These are phyloP conservation scores for Fusarium equiseti DNA, from an alignment of 2,329 filamentous ascomycete species.

Conservation along the genomic window DNA sequence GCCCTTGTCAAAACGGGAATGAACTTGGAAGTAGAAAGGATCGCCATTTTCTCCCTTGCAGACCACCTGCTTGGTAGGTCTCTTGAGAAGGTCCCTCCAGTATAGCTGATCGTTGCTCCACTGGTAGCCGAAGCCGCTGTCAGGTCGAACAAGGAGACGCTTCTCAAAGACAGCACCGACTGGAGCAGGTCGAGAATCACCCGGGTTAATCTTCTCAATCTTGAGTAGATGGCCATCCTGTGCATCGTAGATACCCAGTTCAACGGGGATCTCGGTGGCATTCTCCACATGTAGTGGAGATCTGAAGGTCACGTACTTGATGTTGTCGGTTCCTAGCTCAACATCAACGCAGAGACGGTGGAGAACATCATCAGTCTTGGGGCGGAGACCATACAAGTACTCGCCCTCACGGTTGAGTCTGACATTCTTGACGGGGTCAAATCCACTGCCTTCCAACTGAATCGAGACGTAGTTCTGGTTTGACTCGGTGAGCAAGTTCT, in stretches of 20 bases:
- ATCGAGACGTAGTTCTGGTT: slow-evolving; percentile 83
- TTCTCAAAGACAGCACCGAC: slow-evolving; percentile 94
- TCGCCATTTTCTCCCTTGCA: slow-evolving; percentile 89
- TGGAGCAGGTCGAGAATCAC: slow-evolving; percentile 88
- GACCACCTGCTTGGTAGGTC: slow-evolving; percentile 86
- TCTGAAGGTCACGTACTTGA: slow-evolving; percentile 96
- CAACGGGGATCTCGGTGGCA: slow-evolving; percentile 94
- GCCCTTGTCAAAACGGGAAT: slow-evolving; percentile 84
- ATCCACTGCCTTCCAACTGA: slow-evolving; percentile 90
- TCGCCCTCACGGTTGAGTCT: slow-evolving; percentile 95
- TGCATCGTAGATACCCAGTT: slow-evolving; percentile 89
- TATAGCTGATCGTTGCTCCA: slow-evolving; percentile 92
- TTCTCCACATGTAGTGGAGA: slow-evolving; percentile 95
- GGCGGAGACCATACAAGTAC: slow-evolving; percentile 86
- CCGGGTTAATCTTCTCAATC: slow-evolving; percentile 96
- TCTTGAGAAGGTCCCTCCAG: slow-evolving; percentile 91
- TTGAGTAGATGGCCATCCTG: slow-evolving; percentile 91
- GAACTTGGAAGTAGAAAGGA: slow-evolving; percentile 96
- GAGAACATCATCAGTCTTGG: slow-evolving; percentile 84
- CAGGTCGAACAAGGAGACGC: slow-evolving; percentile 86
- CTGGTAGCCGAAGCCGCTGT: slow-evolving; percentile 95
- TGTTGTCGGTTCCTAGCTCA: slow-evolving; percentile 89
- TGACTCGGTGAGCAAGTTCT: slow-evolving; percentile 87
- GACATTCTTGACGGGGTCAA: slow-evolving; percentile 89
- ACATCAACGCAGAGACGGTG: slow-evolving; percentile 95